A percentile compares a stretch with the other conserved stretches of the same genome.
phyloP scores from a whole-genome alignment of 305 asterid species.

The Rubia peregrina region DNA sequence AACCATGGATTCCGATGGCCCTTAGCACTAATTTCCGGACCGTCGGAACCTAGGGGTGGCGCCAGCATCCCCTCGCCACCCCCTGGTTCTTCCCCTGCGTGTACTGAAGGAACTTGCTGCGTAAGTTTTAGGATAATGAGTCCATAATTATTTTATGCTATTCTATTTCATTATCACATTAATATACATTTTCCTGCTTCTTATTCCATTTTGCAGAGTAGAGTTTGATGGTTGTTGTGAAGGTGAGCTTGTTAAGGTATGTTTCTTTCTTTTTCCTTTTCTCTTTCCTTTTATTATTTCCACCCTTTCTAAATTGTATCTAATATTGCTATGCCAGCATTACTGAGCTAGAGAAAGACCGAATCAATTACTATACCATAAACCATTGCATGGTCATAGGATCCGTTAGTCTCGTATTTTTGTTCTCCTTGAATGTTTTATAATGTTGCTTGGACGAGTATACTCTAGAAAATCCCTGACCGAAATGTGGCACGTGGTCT shows the following conservation, averaged over 20 bases:
- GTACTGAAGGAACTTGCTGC: constrained; percentile 90
- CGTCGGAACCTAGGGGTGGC: no score
- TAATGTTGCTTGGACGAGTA: constrained; percentile 5
- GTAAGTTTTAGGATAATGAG: constrained; percentile 32
- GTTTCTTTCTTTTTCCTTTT: no score
- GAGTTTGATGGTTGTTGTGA: constrained; percentile 96
- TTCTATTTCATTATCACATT: background rate
- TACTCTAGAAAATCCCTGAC: background rate
- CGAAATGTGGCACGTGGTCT: background rate
- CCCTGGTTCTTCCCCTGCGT: no score
- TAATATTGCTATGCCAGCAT: background rate
- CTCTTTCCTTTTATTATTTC: background rate
- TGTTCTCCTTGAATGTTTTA: background rate
- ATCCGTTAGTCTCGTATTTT: background rate
- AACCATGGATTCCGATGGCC: no score
- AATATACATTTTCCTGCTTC: constrained; percentile 13
- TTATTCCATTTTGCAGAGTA: constrained; percentile 49
- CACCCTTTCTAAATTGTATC: background rate
- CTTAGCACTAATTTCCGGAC: no score
- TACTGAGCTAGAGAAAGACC: background rate
- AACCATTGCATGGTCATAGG: background rate
- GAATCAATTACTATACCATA: no score
- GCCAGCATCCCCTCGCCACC: no score
- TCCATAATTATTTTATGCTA: background rate
- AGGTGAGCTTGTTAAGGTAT: constrained; percentile 85